phyloP scores from a whole-genome alignment of 345 rosid species.

The Lagerstroemia speciosa region DNA sequence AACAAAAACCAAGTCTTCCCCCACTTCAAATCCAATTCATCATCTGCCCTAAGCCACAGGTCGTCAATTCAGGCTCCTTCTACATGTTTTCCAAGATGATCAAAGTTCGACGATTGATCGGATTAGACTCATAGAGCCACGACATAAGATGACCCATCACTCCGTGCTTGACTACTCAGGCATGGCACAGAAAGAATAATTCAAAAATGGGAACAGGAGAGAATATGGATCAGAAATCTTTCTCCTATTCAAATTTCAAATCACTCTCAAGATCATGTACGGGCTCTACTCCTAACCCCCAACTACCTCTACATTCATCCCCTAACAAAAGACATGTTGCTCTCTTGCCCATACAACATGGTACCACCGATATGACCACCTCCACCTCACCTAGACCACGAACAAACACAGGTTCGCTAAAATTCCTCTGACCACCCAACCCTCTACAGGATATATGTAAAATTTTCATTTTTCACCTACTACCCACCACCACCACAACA shows the following conservation, averaged over 20 bases:
- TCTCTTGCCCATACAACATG: not conserved
- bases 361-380: not conserved
- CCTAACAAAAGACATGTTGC: not conserved
- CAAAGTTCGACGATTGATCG: no score
- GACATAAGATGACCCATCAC: no score
- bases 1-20: no score
- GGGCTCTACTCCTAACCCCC: not conserved
- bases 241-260: not conserved
- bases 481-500: not conserved
- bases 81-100: no score
- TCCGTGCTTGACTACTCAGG: no score
- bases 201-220: no score
- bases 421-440: not conserved
- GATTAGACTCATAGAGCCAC: no score
- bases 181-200: no score
- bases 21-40: no score
- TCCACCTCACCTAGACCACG: not conserved
- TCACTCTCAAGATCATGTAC: not conserved
- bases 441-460: not conserved
- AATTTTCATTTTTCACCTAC: not conserved
- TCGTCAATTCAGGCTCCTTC: no score
- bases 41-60: no score
- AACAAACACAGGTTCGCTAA: not conserved
- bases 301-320: not conserved
- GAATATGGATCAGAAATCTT: no score